phyloP scores from a whole-genome alignment of 352 stramenopile species.

The Ophiocytium majus region DNA sequence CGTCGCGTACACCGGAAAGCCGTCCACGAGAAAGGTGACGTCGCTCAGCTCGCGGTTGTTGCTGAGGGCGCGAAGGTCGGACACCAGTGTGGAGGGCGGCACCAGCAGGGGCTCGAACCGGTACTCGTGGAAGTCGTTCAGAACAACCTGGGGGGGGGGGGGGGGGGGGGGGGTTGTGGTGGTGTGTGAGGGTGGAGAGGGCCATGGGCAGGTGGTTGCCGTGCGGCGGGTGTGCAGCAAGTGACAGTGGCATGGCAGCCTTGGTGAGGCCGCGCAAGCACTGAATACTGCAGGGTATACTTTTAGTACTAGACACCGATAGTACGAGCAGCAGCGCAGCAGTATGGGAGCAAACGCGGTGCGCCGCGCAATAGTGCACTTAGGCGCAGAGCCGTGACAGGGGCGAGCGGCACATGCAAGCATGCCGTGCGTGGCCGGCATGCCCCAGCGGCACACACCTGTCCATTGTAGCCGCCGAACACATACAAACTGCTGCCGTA shows the following conservation, averaged over 20 bases:
- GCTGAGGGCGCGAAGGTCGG: slow-evolving; percentile 56
- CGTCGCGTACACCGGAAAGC: slow-evolving; percentile 56
- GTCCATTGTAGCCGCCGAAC: slow-evolving; percentile 61
- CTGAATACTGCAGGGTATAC: too few species aligned
- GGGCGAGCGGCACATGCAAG: too few species aligned
- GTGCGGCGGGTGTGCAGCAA: too few species aligned
- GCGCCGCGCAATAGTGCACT: too few species aligned
- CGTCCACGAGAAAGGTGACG: slow-evolving; percentile 61
- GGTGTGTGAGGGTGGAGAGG: neutral
- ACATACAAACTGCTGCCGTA: slow-evolving; percentile 60
- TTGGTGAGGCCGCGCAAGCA: too few species aligned
- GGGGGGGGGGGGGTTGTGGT: neutral
- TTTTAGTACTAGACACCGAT: too few species aligned
- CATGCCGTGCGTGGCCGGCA: too few species aligned
- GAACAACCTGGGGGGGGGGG: slow-evolving; percentile 36
- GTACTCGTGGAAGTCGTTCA: slow-evolving; percentile 64
- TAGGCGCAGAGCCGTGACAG: too few species aligned
- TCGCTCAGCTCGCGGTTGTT: slow-evolving; percentile 63
- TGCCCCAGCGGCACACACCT: slow-evolving; percentile 31
- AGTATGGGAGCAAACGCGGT: too few species aligned
- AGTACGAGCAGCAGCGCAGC: too few species aligned
- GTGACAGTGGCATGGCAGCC: too few species aligned
- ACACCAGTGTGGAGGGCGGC: slow-evolving; percentile 52
- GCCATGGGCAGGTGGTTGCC: neutral
- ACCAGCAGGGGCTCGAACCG: slow-evolving; percentile 58